Evolutionary conservation across 352 stramenopile species (phyloP), one percentile per base, ranked within the genome.

Genomic region (Halophytophthora polymorphica): DNA sequence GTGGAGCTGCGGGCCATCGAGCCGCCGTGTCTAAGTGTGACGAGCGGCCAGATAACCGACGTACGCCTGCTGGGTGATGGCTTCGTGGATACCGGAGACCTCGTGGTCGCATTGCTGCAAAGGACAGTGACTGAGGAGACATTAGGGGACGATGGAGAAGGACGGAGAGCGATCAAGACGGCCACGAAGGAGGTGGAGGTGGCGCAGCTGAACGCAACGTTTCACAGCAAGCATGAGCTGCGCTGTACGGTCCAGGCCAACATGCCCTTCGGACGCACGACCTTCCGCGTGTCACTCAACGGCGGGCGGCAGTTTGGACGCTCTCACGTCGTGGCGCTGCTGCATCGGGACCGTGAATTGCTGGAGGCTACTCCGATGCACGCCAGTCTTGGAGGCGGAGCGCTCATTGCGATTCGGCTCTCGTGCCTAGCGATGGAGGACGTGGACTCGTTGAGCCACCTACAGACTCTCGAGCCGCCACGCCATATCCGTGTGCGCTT

Each of bases 221-320:
- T 67, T 45, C 41, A 56, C 4, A 73, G 65, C 23, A 40, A 53
- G 23, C 69, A 57, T 14, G 79, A 90, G 46, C 52, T 90, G 6
- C 71, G 65, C 23, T 88, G 75, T 48, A 86, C 58, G 6, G 60
- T 90, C 2, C 79, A 73, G 19, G 49, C 73, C 4, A 89, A 89
- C 57, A 70, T 89, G 53, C 53, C 77, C 35, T 90, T 90, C 52
- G 79, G 79, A 4, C 60, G 85, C 18, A 88, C 79, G 3, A 39
- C 61, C 1, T 66, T 88, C 18, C 61, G 64, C 22, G 58, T 88
- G 0, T 90, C 79, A 14, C 51, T 87, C 19, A 90, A 90, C 54
- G 77, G 75, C 3, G 79, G 79, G 0, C 65, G 71, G 3, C 79
- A 90, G 60, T 90, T 76, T 36, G 69, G 72, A 1, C 62, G 59